A percentile compares a stretch with the other conserved stretches of the same genome.
These are phyloP conservation scores for Karstenula rhodostoma DNA, from an alignment of 2,329 filamentous ascomycete species.

Conservation along the genomic window DNA sequence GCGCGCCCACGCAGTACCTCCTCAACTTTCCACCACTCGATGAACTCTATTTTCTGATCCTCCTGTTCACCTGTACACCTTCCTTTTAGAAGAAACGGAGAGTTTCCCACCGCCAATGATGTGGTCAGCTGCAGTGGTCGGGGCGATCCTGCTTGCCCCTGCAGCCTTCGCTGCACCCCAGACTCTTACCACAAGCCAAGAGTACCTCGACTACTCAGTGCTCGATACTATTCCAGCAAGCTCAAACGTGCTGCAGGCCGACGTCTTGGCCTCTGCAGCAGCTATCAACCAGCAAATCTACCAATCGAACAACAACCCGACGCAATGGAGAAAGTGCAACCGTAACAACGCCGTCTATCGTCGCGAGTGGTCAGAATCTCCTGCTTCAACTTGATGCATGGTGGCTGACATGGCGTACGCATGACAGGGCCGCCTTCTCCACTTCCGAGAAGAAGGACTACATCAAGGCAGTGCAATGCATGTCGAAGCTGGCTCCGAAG, in stretches of 20 bases:
- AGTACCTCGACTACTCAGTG: conserved; percentile 8
- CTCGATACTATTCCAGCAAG: conserved; percentile 14
- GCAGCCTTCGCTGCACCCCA: conserved; percentile 20
- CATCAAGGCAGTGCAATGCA: conserved; percentile 41
- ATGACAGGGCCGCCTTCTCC: conserved; percentile 33
- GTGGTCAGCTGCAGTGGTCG: conserved; percentile 29
- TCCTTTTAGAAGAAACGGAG: conserved; percentile 4
- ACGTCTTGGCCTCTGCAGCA: conserved; percentile 34
- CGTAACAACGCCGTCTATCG: conserved; percentile 50
- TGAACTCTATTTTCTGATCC: conserved; percentile 12
- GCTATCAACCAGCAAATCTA: conserved; percentile 37
- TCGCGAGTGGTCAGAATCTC: conserved; percentile 52
- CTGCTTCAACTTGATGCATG: not conserved
- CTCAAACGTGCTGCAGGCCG: conserved; percentile 27
- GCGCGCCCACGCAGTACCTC: conserved; percentile 7
- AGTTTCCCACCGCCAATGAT: conserved; percentile 21
- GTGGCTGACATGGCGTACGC: conserved; percentile 21
- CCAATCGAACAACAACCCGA: conserved; percentile 29
- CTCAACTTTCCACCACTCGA: conserved; percentile 2
- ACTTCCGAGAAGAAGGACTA: conserved; percentile 39
- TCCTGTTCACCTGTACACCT: conserved; percentile 11
- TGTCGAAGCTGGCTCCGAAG: conserved; percentile 34
- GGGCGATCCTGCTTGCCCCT: conserved; percentile 26
- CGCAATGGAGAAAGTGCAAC: conserved; percentile 45
- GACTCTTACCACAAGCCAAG: not conserved